Base-by-base conservation (phyloP, 225 moss, liverwort and hornwort species). In the Polytrichum formosum region DNA sequence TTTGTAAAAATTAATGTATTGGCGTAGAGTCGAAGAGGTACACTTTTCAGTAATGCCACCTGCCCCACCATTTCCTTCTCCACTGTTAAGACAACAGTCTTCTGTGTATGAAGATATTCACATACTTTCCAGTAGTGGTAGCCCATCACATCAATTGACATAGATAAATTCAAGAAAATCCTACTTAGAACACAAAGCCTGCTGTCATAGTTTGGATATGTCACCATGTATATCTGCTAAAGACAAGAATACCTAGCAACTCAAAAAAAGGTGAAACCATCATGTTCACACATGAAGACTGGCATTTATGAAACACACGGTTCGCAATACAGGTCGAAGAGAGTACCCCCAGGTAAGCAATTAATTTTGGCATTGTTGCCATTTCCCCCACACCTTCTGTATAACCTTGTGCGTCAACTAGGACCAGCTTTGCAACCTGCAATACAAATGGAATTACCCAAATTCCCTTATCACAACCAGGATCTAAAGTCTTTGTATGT, bases 31-130 rank as follows among this genome's bases (percentile, higher is more conserved):
- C 97, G 87, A 65, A 98, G 61, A 67, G 92, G 92, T 27, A 89
- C 90, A 70, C 94, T 98, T 82, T 94, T 98, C 29, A 98, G 66
- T 9, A 98, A n/a, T n/a, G 92, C 86, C 63, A 92, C 93, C 96
- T 97, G 91, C 60, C 54, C 56, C 61, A 55, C 10, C 56, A 61
- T 35, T 37, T 19, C 58, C 61, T 31, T 54, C 53, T 22, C 28
- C 2, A 65, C 18, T 21, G 65, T 65, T 30, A n/a, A 66, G 7
- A 18, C 35, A 66, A 35, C 35, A 35, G 8, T 8, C 35, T 8
- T 33, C 35, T 35, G 7, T 33, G 33, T 35, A 35, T 35, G 35
- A 9, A 35, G 16, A 16, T 46, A 13, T 16, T 16, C 13, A 16
- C 13, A 46, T 46, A 0, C 46, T 37, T 37, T 37, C 13, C 10